A percentile compares a stretch with the other conserved stretches of the same genome.
phyloP scores from a whole-genome alignment of 306 rosid species.

The Prunus mume region DNA sequence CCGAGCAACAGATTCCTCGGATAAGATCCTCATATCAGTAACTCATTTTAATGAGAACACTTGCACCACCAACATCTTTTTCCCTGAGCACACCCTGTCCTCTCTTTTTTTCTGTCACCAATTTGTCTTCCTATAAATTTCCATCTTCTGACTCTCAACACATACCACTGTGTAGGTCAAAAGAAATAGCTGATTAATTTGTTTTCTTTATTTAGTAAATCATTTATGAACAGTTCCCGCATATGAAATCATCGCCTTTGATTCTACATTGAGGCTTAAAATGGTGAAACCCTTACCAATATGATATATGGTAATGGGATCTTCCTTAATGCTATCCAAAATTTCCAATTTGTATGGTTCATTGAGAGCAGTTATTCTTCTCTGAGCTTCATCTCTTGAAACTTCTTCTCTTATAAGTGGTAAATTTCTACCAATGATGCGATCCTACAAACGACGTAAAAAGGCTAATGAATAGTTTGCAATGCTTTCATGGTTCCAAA shows the following conservation, averaged over 20 bases:
- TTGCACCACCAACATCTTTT: background rate
- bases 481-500: constrained; percentile 10
- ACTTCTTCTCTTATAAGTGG: constrained; percentile 95
- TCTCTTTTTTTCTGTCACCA: background rate
- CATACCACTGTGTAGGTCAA: background rate
- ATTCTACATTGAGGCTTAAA: background rate
- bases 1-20: background rate
- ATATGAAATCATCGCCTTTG: background rate
- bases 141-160: background rate
- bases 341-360: constrained; percentile 96
- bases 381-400: constrained; percentile 83
- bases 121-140: background rate
- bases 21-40: background rate
- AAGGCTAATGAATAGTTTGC: constrained; percentile 23
- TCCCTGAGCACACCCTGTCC: background rate
- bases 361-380: constrained; percentile 71
- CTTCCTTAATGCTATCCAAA: constrained; percentile 89
- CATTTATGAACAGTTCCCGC: background rate
- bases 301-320: constrained; percentile 83
- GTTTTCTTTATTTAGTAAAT: background rate
- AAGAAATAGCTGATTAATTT: background rate
- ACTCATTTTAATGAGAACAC: background rate
- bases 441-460: constrained; percentile 57
- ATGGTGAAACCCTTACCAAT: constrained; percentile 60
- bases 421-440: constrained; percentile 67